A percentile compares a stretch with the other conserved stretches of the same genome.
phyloP scores from a whole-genome alignment of 1,284 basidiomycete species.

The Puccinia horiana region DNA sequence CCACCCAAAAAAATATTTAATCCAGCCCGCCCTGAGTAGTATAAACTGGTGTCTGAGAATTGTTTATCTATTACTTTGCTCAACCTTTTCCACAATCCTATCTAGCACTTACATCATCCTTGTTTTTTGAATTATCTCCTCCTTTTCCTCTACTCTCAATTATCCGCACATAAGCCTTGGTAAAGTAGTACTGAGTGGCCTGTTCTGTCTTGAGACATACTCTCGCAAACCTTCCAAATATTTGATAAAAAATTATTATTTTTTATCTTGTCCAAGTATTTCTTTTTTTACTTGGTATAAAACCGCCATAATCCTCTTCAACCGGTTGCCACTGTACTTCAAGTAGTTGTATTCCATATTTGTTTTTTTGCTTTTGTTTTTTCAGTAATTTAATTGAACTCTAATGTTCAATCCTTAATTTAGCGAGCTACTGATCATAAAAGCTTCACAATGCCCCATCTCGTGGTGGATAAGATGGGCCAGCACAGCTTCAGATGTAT shows the following conservation, averaged over 20 bases:
- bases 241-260: neutral
- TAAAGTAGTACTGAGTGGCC: neutral
- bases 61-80: neutral
- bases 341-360: slow-evolving; percentile 13
- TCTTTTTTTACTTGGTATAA: neutral
- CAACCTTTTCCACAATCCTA: neutral
- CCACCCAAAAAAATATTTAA: neutral
- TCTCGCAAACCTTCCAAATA: neutral
- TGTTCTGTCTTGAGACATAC: neutral
- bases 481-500: too few species aligned
- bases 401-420: neutral
- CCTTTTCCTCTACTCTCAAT: neutral
- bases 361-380: neutral
- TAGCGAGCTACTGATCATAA: too few species aligned
- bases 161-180: neutral
- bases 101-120: neutral
- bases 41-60: neutral
- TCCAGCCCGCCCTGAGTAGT: neutral
- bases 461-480: too few species aligned
- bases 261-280: too few species aligned
- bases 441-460: too few species aligned
- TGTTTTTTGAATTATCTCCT: neutral
- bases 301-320: neutral
- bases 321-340: slow-evolving; percentile 24
- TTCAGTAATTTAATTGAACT: neutral